A percentile compares a stretch with the other conserved stretches of the same genome.
Conservation (phyloP, 495 filamentous ascomycete genomes). For the Darksidea phi region DNA sequence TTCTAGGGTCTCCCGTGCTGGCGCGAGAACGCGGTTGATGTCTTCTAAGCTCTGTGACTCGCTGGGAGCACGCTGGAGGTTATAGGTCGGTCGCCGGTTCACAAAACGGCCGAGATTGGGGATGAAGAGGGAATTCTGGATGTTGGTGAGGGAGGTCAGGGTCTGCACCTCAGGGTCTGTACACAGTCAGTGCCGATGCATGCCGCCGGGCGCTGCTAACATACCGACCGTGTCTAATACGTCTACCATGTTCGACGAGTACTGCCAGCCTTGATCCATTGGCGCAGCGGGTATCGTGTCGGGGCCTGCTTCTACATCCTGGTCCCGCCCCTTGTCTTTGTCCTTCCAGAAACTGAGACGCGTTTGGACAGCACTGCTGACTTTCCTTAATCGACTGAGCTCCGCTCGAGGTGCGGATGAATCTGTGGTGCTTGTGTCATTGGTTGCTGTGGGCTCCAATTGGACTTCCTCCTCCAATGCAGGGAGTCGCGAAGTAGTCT, state of each 20-base stretch:
- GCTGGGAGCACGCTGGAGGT: slow-evolving; percentile 54
- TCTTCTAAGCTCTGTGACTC: slow-evolving; percentile 17
- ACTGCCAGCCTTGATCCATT: slow-evolving; percentile 1
- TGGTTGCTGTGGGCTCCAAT: slow-evolving; percentile 3
- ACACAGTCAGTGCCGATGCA: slow-evolving; percentile 3
- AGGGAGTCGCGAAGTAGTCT: slow-evolving; percentile 7
- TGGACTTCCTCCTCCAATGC: slow-evolving; percentile 22
- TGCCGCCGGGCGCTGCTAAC: neutral
- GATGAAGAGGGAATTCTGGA: slow-evolving; percentile 76
- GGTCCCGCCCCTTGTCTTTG: neutral
- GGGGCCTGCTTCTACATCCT: neutral
- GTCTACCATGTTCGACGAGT: slow-evolving; percentile 58
- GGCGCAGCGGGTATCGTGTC: neutral
- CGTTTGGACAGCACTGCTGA: slow-evolving; percentile 17
- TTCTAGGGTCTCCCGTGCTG: slow-evolving; percentile 9
- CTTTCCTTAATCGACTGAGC: slow-evolving; percentile 19
- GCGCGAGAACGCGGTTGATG: slow-evolving; percentile 22
- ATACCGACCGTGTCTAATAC: slow-evolving; percentile 56
- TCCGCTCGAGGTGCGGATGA: neutral
- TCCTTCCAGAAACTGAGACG: slow-evolving; percentile 8
- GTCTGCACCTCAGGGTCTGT: slow-evolving; percentile 73
- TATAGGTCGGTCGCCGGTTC: slow-evolving; percentile 72
- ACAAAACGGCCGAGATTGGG: slow-evolving; percentile 57
- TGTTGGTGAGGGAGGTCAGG: slow-evolving; percentile 72
- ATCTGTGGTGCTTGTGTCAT: neutral